These are phyloP conservation scores for Medicago truncatula DNA, from an alignment of 306 rosid genomes.

Conservation along the genomic window MtrunA17r5.0-ANR NC_053047.1:7962501-7963000, in stretches of 20 bases:
- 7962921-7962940: slow-evolving; percentile 34
- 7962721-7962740: too few species aligned
- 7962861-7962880: slow-evolving; percentile 34
- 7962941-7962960: background rate
- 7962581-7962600: too few species aligned
- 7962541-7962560: background rate
- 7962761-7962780: background rate
- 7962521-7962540: slow-evolving; percentile 26
- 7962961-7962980: background rate
- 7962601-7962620: too few species aligned
- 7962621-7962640: too few species aligned
- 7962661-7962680: too few species aligned
- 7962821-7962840: background rate
- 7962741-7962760: too few species aligned
- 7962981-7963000: background rate
- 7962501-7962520: slow-evolving; percentile 4
- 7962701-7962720: too few species aligned
- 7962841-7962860: background rate
- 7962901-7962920: slow-evolving; percentile 41
- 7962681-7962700: too few species aligned
- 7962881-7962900: slow-evolving; percentile 19
- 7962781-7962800: slow-evolving; percentile 1
- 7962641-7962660: too few species aligned
- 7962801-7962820: slow-evolving; percentile 19
- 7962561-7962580: too few species aligned